Conservation (phyloP, 169 alveolate genomes). For the Eimeria praecox region DNA sequence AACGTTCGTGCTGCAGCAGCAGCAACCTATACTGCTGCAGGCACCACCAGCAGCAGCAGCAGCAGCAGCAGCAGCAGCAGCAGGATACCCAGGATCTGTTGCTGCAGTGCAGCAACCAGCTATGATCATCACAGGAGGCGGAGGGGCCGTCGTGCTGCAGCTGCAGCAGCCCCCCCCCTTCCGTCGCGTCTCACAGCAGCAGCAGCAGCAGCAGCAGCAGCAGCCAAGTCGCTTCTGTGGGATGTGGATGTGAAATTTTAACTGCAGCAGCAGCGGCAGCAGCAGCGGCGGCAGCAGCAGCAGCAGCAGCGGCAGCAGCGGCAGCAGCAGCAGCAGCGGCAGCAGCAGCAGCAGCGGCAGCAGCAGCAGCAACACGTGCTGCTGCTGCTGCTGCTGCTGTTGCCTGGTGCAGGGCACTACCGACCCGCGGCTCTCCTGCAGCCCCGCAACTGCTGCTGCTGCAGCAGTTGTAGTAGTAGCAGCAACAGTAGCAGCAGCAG, state of each 20-base stretch:
- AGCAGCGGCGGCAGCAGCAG: constrained; percentile 22
- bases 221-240: background rate
- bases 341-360: constrained; percentile 47
- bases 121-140: background rate
- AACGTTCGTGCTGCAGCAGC: constrained; percentile 32
- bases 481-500: background rate
- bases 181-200: background rate
- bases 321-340: background rate
- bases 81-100: background rate
- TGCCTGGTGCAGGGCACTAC: background rate
- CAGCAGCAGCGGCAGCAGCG: background rate
- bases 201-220: too few relatives aligned
- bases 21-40: constrained; percentile 3
- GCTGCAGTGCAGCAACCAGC: constrained; percentile 55
- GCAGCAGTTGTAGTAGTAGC: background rate
- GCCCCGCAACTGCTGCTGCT: background rate
- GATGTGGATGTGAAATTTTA: too few relatives aligned
- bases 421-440: background rate
- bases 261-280: constrained; percentile 24
- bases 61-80: constrained; percentile 43
- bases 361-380: background rate
- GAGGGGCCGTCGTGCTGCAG: constrained; percentile 28
- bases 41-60: constrained; percentile 35
- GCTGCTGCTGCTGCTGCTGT: constrained; percentile 11
- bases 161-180: constrained; percentile 40